A percentile compares a stretch with the other conserved stretches of the same genome.
Evolutionary conservation across 2,329 filamentous ascomycete species (phyloP).

Genomic region (Fusarium veterinarium): DNA sequence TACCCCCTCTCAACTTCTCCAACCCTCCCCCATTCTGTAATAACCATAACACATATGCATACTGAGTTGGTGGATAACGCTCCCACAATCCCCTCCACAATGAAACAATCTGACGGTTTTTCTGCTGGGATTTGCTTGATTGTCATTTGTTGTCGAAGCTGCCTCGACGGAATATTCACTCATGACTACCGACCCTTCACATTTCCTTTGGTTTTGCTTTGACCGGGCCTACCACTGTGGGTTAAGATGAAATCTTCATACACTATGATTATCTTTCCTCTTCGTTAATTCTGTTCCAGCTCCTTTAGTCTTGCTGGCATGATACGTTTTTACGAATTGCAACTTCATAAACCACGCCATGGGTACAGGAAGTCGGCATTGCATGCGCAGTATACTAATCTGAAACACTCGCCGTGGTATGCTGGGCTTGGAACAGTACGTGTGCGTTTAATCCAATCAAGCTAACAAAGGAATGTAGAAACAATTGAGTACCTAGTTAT

Average conservation of each 20-base stretch:
- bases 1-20: background rate
- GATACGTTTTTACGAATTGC: background rate
- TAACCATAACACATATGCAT: constrained; percentile 44
- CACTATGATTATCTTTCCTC: background rate
- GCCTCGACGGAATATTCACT: background rate
- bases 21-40: constrained; percentile 5
- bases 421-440: background rate
- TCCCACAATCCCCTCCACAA: constrained; percentile 18
- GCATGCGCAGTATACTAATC: background rate
- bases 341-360: too few species aligned
- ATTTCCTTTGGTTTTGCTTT: background rate
- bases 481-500: background rate
- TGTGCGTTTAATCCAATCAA: background rate
- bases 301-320: background rate
- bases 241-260: background rate
- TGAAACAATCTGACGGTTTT: background rate
- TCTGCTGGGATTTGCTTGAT: constrained; percentile 1
- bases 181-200: background rate
- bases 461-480: background rate
- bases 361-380: background rate
- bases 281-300: background rate
- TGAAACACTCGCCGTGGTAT: background rate
- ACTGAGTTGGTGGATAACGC: constrained; percentile 21
- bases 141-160: constrained; percentile 1
- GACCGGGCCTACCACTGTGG: background rate